Conservation (phyloP, 257 asterid genomes). For the Prunella vulgaris region DNA sequence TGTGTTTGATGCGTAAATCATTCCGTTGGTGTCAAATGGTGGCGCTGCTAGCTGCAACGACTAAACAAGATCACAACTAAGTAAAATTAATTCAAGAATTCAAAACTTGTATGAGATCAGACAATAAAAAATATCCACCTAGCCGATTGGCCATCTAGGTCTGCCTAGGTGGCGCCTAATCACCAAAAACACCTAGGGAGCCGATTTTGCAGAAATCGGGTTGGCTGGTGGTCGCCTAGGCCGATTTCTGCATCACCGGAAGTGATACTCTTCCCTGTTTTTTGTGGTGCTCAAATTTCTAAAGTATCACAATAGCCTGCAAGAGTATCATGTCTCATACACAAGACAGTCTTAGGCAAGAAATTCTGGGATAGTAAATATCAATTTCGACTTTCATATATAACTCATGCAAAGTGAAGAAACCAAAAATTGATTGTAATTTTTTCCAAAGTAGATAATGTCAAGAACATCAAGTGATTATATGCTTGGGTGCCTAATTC, state of each 20-base stretch:
- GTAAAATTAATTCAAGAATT: background rate
- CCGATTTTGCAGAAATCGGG: too few relatives aligned
- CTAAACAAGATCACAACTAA: background rate
- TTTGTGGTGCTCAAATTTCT: too few relatives aligned
- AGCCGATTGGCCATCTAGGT: too few relatives aligned
- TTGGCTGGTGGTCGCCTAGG: too few relatives aligned
- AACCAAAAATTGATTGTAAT: background rate
- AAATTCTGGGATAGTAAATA: background rate
- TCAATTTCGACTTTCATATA: background rate
- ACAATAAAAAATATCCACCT: too few relatives aligned
- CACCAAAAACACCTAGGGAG: too few relatives aligned
- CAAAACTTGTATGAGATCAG: background rate
- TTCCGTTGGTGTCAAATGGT: constrained; percentile 48
- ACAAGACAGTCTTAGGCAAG: too few relatives aligned
- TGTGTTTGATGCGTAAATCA: constrained; percentile 62
- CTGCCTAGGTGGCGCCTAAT: too few relatives aligned
- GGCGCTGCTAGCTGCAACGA: constrained; percentile 44
- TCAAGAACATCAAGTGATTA: constrained; percentile 11
- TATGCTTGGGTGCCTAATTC: background rate
- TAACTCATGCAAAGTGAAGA: background rate
- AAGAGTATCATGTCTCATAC: background rate
- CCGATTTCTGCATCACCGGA: too few relatives aligned
- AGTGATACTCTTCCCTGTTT: too few relatives aligned
- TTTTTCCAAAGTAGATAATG: background rate
- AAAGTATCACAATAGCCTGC: background rate